Evolutionary conservation across 306 rosid genomes (phyloP), one percentile per base, ranked within the genome.

Genomic region (Adenanthera pavonina): DNA sequence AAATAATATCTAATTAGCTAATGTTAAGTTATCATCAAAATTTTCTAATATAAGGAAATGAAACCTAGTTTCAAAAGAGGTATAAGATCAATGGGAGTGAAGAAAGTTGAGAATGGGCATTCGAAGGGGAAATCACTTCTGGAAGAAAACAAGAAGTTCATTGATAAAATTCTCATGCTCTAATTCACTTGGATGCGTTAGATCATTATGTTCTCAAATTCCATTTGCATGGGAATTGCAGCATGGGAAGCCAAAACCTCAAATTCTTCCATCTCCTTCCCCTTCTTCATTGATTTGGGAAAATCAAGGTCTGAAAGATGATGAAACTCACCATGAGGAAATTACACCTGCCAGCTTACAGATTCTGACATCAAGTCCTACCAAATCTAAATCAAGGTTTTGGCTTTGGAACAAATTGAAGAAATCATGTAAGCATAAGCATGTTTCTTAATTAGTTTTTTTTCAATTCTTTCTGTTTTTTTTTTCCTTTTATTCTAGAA

Each of bases 171-270:
- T 30, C 1, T 69, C 0, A 46, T 20, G 38, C 8, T 44, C n/a
- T 6, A 19, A 11, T 44, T 69, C 74, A 0, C 33, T 6, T 3
- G 10, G 16, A 43, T 30, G 19, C 40, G 20, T 44, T 3, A 14
- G 49, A 8, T 19, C 36, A 3, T 44, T 44, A 11, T 1, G 74
- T 19, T 47, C 17, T 5, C 54, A 69, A 5, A 48, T 69, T 46
- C 74, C 74, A 12, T 69, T 69, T 46, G 8, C 16, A 11, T 69
- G 74, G 74, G 74, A 69, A 46, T 69, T 12, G 17, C 17, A 43
- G 38, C 74, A 54, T 1, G 74, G 74, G 4, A 20, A 69, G 15
- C 36, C 74, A n/a, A 69, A 43, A 48, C 74, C 10, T 20, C 38
- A 59, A 10, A 1, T 38, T 57, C 7, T 10, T 56, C 1, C 62